Percentiles rank a stretch among this genome's conserved stretches.
Conservation (phyloP, 352 stramenopile genomes). For the Phytophthora boehmeriae region DNA sequence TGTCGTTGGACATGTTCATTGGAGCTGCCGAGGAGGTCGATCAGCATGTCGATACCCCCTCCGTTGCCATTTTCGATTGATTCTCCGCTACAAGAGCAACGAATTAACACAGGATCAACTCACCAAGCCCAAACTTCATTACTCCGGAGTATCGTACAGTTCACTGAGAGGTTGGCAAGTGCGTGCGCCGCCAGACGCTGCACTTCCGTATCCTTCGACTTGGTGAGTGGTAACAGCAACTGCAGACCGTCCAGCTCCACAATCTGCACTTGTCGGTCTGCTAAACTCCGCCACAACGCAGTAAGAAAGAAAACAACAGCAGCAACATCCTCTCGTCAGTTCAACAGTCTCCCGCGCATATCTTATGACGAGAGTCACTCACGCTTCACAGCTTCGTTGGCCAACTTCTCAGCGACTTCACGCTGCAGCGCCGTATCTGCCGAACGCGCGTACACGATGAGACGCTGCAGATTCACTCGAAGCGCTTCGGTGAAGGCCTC, state of each 20-base stretch:
- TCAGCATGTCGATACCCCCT: constrained; percentile 95
- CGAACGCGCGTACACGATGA: constrained; percentile 94
- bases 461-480: constrained; percentile 88
- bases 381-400: constrained; percentile 95
- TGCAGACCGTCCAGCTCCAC: constrained; percentile 93
- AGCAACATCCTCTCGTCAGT: too few relatives aligned
- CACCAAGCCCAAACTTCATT: not conserved
- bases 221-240: constrained; percentile 92
- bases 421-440: constrained; percentile 89
- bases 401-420: constrained; percentile 94
- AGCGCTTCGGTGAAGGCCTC: constrained; percentile 89
- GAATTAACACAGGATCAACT: not conserved
- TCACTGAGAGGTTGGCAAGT: constrained; percentile 94
- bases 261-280: constrained; percentile 94
- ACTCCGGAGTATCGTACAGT: constrained; percentile 70
- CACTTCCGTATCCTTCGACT: constrained; percentile 93
- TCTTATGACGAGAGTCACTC: constrained; percentile 11
- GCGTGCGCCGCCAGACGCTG: constrained; percentile 93
- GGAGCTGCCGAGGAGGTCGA: constrained; percentile 84
- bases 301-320: too few relatives aligned
- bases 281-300: constrained; percentile 35
- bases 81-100: constrained; percentile 79
- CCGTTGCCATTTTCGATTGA: constrained; percentile 93
- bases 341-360: too few relatives aligned
- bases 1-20: constrained; percentile 93